Percentiles rank a stretch among this genome's conserved stretches.
These are phyloP conservation scores for Curvularia sp. DNA, from an alignment of 2,329 filamentous ascomycete genomes.

Conservation along the genomic window DNA sequence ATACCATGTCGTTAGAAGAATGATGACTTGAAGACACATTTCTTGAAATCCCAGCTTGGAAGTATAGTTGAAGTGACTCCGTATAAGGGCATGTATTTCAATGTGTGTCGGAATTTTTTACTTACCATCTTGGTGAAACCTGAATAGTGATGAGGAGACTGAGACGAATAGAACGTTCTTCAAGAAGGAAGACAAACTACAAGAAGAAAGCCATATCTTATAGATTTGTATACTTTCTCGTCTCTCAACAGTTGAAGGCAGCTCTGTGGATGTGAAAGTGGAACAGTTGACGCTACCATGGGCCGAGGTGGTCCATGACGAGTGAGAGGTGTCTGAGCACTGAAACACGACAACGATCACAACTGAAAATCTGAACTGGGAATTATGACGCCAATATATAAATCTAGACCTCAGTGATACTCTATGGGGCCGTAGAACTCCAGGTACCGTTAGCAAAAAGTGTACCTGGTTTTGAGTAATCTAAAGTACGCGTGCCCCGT, in stretches of 20 bases:
- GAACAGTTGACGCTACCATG: slow-evolving; percentile 6
- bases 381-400: not conserved
- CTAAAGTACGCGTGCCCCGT: slow-evolving; percentile 34
- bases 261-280: not conserved
- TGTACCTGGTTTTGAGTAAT: slow-evolving; percentile 43
- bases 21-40: not conserved
- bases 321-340: not conserved
- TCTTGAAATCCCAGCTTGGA: not conserved
- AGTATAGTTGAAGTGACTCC: not conserved
- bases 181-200: no score
- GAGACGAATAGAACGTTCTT: not conserved
- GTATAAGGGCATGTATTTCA: not conserved
- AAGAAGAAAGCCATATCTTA: not conserved
- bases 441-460: slow-evolving; percentile 40
- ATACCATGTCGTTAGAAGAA: not conserved
- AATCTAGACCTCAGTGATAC: not conserved
- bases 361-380: not conserved
- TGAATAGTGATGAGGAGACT: not conserved
- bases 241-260: not conserved
- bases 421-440: slow-evolving; percentile 29
- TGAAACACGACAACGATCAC: not conserved
- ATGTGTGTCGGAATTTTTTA: not conserved
- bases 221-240: not conserved
- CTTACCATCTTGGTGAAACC: slow-evolving; percentile 7
- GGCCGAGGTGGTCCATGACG: not conserved